Base-by-base conservation (phyloP, 2,329 filamentous ascomycete genomes). In the Penicillium rolfsii region DNA sequence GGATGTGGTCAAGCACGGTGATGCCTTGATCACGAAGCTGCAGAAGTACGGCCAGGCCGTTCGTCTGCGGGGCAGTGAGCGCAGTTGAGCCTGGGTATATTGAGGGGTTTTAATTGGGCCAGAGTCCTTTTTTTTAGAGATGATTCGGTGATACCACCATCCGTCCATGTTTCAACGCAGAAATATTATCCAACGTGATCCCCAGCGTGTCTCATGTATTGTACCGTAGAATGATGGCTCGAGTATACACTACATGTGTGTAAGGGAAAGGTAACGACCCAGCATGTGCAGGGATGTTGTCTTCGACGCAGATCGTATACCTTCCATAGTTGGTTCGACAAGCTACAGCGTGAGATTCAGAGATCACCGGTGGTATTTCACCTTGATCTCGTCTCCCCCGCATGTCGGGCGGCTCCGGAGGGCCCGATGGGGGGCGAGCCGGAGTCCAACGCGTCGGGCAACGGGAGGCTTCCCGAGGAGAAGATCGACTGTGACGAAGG, bases 11-110 rank as follows among this genome's bases (percentile, higher is more conserved):
- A 95, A 95, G 82, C 95, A 98, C 77, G 95, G 95, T 35, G 95
- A 99, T 78, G 91, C 96, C 79, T 85, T 99, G 65, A 98, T 99
- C 76, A 99, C 95, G 60, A 99, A 99, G 85, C 83, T 99, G 70
- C 95, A 99, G 82, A 99, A 99, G 84, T 99, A 99, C 78, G 95
- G 95, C 48, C 95, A 99, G 80, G 91, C 95, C 2, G 95, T 99
- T 66, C 87, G 95, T 74, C 83, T 99, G 80, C 87, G 95, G 72
- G 95, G 95, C 43, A 98, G 94, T 75, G 95, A 99, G 84, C 87
- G 95, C 71, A 92, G 91, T 71, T 97, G 72, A 50, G 52, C 14
- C 16, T 52, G 58, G 56, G 30, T 22, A 16, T 8, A 7, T 30
- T n/a, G 52, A 5, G 22, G 38, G 19, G 28, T 41, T 43, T 35